Evolutionary conservation across 2,329 filamentous ascomycete species (phyloP), one percentile per base, ranked within the genome.

Genomic region (Ophiostoma sp.): DNA sequence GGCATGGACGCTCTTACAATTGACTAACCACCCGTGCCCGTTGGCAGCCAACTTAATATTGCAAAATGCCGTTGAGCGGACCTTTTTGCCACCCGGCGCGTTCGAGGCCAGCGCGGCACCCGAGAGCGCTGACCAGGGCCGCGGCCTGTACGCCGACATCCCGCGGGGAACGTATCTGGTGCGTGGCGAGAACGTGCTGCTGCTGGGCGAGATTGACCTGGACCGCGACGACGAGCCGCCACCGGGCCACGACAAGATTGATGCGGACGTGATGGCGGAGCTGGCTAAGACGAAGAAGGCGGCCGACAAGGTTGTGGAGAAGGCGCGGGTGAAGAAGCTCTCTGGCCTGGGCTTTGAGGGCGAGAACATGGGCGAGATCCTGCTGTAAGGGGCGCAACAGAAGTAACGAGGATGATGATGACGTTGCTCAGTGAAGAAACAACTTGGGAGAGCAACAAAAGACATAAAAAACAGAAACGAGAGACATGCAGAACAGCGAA

Each of bases 151-250:
- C 81, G 93, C 94, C 75, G 96, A 99, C 81, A 89, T 97, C 74
- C 87, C 90, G 12, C 90, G 94, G 73, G 96, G 96, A 69, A 90
- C 97, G 76, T 98, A 96, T 84, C 88, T 98, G 48, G 93, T 99
- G 63, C 88, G 96, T 74, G 96, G 96, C 77, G 96, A 99, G 84
- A 99, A 99, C 81, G 96, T 99, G n/a, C 87, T 97, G 70, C 86
- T 99, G 61, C 88, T 98, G 22, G 96, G 96, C 50, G 97, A 98
- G 83, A 97, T 99, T 78, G 96, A 99, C 81, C 89, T 99, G 31
- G 96, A 99, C 85, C 94, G 92, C 80, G 96, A 99, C 82, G 96
- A 99, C 81, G 91, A 97, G 74, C 87, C 94, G 17, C 94, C 93
- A 0, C 82, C 86, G 4, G 90, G 91, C 42, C 94, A 92, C 78